phyloP scores from a whole-genome alignment of 192 early-diverging fungal species.

The Entrophospora sp. region DNA sequence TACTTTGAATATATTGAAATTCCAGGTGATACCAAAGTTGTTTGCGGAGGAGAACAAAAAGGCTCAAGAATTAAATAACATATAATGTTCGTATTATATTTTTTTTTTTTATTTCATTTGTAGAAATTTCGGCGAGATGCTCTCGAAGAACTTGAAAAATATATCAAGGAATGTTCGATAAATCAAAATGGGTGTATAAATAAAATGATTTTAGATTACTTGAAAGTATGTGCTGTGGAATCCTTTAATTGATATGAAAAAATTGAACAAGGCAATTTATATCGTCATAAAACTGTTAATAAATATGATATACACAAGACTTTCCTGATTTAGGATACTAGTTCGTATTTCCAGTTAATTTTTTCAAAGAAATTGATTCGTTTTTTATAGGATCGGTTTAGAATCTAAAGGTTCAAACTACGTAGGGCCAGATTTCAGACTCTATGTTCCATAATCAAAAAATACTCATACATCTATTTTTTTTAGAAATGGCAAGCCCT shows the following conservation, averaged over 20 bases:
- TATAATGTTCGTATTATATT: slow-evolving; percentile 4
- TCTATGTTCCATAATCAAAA: slow-evolving; percentile 8
- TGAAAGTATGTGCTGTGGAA: slow-evolving; percentile 16
- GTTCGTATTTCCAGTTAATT: slow-evolving; percentile 10
- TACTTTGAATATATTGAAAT: slow-evolving; percentile 14
- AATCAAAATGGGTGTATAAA: no score
- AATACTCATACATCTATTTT: neutral
- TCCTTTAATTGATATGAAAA: slow-evolving; percentile 11
- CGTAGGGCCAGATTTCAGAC: neutral
- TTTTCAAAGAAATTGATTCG: slow-evolving; percentile 5
- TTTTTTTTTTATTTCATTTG: no score
- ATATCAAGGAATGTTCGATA: no score
- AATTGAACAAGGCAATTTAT: slow-evolving; percentile 10
- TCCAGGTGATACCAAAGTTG: neutral
- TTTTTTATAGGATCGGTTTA: slow-evolving; percentile 16
- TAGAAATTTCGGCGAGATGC: slow-evolving; percentile 7
- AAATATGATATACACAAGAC: neutral
- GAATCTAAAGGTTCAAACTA: slow-evolving; percentile 8
- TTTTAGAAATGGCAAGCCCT: neutral
- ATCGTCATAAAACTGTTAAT: neutral
- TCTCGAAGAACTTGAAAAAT: slow-evolving; percentile 17
- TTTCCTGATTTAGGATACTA: slow-evolving; percentile 12
- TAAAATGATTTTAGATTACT: slow-evolving; percentile 2
- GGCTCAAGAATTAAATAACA: slow-evolving; percentile 16
- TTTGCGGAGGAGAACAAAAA: slow-evolving; percentile 17